Evolutionary conservation across 768 basidiomycete genomes (phyloP).

Genomic region (Trametes villosa): DNA sequence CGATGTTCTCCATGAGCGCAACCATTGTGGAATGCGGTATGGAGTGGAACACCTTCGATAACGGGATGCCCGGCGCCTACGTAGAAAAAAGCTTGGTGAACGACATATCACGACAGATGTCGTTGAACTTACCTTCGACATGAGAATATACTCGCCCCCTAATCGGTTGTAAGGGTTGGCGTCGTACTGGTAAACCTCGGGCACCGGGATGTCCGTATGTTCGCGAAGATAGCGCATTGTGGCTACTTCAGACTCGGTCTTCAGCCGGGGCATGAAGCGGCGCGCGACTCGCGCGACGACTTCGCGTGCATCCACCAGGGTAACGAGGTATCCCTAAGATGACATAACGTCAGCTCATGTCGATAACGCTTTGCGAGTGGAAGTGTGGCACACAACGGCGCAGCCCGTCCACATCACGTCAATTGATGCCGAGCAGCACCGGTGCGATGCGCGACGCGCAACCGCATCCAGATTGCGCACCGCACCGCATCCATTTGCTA

Average conservation of each 20-base stretch:
- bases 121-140: conserved; percentile 69
- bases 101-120: neutral
- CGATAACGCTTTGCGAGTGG: neutral
- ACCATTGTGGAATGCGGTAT: conserved; percentile 68
- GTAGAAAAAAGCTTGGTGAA: neutral
- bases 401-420: neutral
- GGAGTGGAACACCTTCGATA: conserved; percentile 72
- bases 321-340: conserved; percentile 74
- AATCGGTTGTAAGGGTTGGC: conserved; percentile 84
- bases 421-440: neutral
- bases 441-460: conserved; percentile 1
- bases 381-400: neutral
- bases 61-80: conserved; percentile 77
- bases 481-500: neutral
- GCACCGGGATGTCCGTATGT: conserved; percentile 73
- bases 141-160: conserved; percentile 84
- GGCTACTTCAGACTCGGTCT: conserved; percentile 87
- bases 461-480: neutral
- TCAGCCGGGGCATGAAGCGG: conserved; percentile 83
- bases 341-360: conserved; percentile 4
- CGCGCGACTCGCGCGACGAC: conserved; percentile 82
- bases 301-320: conserved; percentile 60
- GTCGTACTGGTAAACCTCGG: conserved; percentile 76
- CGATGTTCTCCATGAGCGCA: conserved; percentile 69
- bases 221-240: conserved; percentile 81